Base-by-base conservation (phyloP, 495 filamentous ascomycete species). In the Neurospora sp. region DNA sequence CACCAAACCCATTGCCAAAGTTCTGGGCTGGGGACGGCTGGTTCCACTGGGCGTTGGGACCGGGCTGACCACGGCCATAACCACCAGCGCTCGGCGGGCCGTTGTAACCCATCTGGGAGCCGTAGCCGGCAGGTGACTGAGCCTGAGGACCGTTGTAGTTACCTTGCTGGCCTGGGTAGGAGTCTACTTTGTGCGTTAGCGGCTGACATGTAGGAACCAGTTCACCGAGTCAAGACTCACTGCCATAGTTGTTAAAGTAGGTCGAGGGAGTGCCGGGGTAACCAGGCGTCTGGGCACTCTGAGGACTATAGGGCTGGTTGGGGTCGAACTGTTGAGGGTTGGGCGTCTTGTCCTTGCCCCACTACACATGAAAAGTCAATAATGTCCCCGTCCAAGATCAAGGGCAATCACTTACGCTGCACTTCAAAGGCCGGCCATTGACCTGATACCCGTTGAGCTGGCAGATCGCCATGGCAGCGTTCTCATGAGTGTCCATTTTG, bases 401-500 rank as follows among this genome's bases (percentile, higher is more conserved):
- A 73, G 66, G 78, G 54, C 14, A 8, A 16, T 66, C 27, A 66
- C 72, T 59, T 77, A 98, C 95, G 82, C 95, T 98, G 88, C 96
- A 99, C 87, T 99, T 99, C 77, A 99, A 82, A 70, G 96, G 96
- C 77, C 96, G 92, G 38, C 96, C 96, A 78, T 99, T 97, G 77
- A 99, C 96, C 78, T 97, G 96, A 82, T 97, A 98, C 10, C 94
- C 94, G 77, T 92, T 98, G 73, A 99, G 84, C 78, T 98, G 95
- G 82, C 96, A 99, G 79, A 99, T 99, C 20, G 96, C 93, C 92
- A 96, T 97, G 18, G 96, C 94, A 10, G 96, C 96, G 83, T 98
- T 97, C 81, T 99, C 96, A 75, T 99, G 96, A 5, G 90, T 92
- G 77, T 98, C 96, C 95, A 99, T 98, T 88, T 99, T 99, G 82